phyloP scores from a whole-genome alignment of 331 rosid species.

The Acacia concinna region DNA sequence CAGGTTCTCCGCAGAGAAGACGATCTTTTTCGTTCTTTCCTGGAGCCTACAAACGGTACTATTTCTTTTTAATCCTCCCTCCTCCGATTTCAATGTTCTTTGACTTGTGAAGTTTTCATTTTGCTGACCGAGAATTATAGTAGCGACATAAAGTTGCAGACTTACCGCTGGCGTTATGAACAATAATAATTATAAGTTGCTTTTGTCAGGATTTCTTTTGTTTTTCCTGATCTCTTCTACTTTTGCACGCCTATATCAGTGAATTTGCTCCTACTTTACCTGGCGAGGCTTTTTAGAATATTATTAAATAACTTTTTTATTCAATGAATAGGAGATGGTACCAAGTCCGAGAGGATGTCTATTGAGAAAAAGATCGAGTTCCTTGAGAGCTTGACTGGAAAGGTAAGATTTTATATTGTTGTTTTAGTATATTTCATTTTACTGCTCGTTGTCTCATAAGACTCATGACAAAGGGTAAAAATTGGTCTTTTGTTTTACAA shows the following conservation, averaged over 20 bases:
- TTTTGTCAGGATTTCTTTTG: background rate
- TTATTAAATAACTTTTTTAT: background rate
- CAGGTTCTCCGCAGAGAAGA: slow-evolving; percentile 46
- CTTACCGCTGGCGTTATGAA: background rate
- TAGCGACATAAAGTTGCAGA: background rate
- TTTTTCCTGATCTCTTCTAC: background rate
- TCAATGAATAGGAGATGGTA: background rate
- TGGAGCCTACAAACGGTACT: slow-evolving; percentile 43
- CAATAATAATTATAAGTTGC: background rate
- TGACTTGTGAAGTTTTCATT: background rate
- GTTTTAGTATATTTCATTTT: background rate
- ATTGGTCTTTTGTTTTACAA: background rate
- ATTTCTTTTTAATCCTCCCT: background rate
- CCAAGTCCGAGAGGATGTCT: background rate
- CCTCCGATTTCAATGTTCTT: background rate
- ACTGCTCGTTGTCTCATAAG: background rate
- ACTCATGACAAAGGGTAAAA: background rate
- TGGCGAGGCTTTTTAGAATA: background rate
- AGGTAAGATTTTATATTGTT: background rate
- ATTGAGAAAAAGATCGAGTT: slow-evolving; percentile 20
- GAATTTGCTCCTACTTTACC: background rate
- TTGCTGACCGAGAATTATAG: background rate
- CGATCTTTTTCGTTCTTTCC: slow-evolving; percentile 36
- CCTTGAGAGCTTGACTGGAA: slow-evolving; percentile 21
- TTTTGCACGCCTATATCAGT: background rate